Evolutionary conservation across 83 land plant genomes (phyloP), one percentile per base, ranked within the genome.

Genomic region (Thuja plicata): DNA sequence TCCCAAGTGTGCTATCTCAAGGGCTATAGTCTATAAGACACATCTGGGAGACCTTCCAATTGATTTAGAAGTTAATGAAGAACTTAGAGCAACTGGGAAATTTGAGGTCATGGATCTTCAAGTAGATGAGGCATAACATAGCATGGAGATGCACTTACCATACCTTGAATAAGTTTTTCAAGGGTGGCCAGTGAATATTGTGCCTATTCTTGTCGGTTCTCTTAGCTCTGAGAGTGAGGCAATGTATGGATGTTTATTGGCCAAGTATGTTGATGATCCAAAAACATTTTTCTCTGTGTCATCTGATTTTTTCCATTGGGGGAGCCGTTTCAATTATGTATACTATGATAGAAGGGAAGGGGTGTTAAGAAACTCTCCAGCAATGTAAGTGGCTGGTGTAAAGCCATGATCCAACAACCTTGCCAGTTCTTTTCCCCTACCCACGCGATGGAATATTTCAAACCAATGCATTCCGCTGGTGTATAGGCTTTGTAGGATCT

Each of bases 131-230:
- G 99, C 99, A 84, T 99, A 98, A 89, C 99, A 98, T 91, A 98
- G 99, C 93, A 98, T 98, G 99, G 99, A 98, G 91, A 98, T 98
- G 99, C 99, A 98, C 90, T 92, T 98, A 90, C 99, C 99, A 32
- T 98, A 98, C 91, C 94, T 98, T 85, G 99, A 95, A 38, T 95
- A 95, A 91, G 92, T 98, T 54, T 98, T 98, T 88, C 86, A 84
- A 38, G 86, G 99, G 91, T 91, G 88, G 76, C 89, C 97, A 30
- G 95, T 98, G 57, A 98, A 98, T 91, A 90, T 98, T 88, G 98
- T 98, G 8, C 99, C 99, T 15, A 98, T 98, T 85, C 91, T 97
- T 87, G 99, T 98, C 78, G 99, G 99, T 78, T 94, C 97, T 82
- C 92, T 96, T 38, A 92, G 80, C 91, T 90, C 98, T 35, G 98